A percentile compares a stretch with the other conserved stretches of the same genome.
Evolutionary conservation across 2,329 filamentous ascomycete species (phyloP).

Genomic region (Ramichloridium luteum): DNA sequence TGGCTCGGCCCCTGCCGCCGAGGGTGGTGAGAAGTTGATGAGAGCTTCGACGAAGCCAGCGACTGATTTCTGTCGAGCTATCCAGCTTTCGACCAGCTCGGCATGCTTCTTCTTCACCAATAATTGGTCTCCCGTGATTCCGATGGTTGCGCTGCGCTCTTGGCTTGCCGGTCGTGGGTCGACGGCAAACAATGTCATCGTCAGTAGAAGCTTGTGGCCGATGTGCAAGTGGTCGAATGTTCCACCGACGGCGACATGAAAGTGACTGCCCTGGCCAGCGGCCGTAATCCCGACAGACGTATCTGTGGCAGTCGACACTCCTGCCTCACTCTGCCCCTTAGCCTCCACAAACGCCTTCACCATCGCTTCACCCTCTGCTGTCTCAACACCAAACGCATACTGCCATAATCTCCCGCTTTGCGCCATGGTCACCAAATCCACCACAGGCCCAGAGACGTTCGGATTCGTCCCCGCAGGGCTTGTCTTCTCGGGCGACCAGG

Average conservation of each 20-base stretch:
- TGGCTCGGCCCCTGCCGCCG: too few relatives aligned
- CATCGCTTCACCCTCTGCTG: constrained; percentile 50
- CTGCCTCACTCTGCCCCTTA: constrained; percentile 13
- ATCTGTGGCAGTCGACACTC: neutral
- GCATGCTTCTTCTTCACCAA: constrained; percentile 82
- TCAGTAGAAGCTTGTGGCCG: constrained; percentile 89
- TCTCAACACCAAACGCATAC: constrained; percentile 52
- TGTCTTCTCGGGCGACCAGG: constrained; percentile 37
- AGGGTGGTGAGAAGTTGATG: constrained; percentile 46
- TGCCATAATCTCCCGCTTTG: constrained; percentile 47
- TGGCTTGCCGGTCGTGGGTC: constrained; percentile 28
- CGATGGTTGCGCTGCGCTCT: constrained; percentile 56
- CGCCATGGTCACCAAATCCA: constrained; percentile 38
- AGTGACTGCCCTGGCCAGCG: constrained; percentile 32
- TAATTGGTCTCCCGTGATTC: constrained; percentile 78
- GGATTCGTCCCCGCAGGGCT: constrained; percentile 16
- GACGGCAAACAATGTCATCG: constrained; percentile 66
- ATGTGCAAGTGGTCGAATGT: constrained; percentile 95
- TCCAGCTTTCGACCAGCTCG: constrained; percentile 70
- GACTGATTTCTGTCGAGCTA: constrained; percentile 55
- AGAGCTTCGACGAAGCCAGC: constrained; percentile 57
- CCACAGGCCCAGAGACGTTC: constrained; percentile 36
- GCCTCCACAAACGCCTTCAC: constrained; percentile 34
- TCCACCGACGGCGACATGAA: constrained; percentile 68
- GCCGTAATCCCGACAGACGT: neutral